phyloP scores from a whole-genome alignment of 371 early-diverging fungal genomes.

The Cladochytrium tenue region DNA sequence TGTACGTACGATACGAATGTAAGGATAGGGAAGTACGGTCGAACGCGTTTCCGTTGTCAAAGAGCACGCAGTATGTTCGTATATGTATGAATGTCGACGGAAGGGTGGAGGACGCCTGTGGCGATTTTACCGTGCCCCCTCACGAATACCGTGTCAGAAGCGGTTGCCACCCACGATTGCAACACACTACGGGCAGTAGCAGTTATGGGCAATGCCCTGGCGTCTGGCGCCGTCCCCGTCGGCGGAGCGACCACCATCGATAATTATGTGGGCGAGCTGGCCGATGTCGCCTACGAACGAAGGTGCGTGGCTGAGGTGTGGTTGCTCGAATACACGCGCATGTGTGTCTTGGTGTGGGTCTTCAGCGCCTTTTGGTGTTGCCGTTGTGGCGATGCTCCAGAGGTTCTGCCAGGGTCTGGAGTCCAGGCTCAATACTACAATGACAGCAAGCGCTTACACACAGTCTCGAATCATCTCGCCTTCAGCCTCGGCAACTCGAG shows the following conservation, averaged over 20 bases:
- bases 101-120: no score
- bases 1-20: no score
- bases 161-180: no score
- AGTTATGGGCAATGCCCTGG: not conserved
- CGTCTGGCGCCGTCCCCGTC: not conserved
- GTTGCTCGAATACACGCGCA: not conserved
- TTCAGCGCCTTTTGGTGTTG: not conserved
- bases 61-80: no score
- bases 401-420: not conserved
- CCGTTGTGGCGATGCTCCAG: not conserved
- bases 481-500: slow-evolving; percentile 82
- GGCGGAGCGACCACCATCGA: slow-evolving; percentile 28
- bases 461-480: not conserved
- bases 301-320: slow-evolving; percentile 29
- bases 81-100: no score
- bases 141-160: no score
- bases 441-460: not conserved
- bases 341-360: not conserved
- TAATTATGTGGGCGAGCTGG: slow-evolving; percentile 43
- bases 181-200: no score
- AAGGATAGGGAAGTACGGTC: no score
- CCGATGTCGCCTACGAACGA: slow-evolving; percentile 47
- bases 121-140: no score
- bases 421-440: not conserved
- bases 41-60: no score